Evolutionary conservation across 2,329 filamentous ascomycete species (phyloP).

Genomic region (Hymenoscyphus infarciens): DNA sequence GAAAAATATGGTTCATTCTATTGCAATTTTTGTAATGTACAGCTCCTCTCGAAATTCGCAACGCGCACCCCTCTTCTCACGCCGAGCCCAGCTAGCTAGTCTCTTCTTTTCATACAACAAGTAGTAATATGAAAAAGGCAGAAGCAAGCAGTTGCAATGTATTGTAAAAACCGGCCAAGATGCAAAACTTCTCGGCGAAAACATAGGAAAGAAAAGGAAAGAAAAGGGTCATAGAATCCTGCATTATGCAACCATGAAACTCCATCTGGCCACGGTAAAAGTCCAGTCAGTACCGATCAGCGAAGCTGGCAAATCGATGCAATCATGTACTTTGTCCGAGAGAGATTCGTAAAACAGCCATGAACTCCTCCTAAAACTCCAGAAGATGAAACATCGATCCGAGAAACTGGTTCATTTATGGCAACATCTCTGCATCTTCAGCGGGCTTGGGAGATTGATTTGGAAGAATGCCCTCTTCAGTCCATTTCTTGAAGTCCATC

Average conservation of each 20-base stretch:
- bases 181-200: neutral
- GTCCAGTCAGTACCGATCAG: neutral
- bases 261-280: neutral
- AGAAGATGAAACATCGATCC: neutral
- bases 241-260: neutral
- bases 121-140: too few relatives aligned
- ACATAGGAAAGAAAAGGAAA: neutral
- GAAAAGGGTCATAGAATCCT: neutral
- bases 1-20: too few relatives aligned
- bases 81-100: too few relatives aligned
- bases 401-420: neutral
- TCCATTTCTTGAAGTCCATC: slow-evolving; percentile 45
- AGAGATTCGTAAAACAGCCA: slow-evolving; percentile 16
- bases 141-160: too few relatives aligned
- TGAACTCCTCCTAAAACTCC: slow-evolving; percentile 14
- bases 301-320: neutral
- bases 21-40: too few relatives aligned
- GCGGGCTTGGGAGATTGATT: slow-evolving; percentile 2
- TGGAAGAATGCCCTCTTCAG: slow-evolving; percentile 35
- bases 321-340: neutral
- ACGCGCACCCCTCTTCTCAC: too few relatives aligned
- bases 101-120: too few relatives aligned
- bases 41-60: too few relatives aligned
- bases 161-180: too few relatives aligned
- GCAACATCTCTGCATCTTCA: slow-evolving; percentile 16